phyloP scores from a whole-genome alignment of 306 rosid species.

The Fragaria vesca region DNA sequence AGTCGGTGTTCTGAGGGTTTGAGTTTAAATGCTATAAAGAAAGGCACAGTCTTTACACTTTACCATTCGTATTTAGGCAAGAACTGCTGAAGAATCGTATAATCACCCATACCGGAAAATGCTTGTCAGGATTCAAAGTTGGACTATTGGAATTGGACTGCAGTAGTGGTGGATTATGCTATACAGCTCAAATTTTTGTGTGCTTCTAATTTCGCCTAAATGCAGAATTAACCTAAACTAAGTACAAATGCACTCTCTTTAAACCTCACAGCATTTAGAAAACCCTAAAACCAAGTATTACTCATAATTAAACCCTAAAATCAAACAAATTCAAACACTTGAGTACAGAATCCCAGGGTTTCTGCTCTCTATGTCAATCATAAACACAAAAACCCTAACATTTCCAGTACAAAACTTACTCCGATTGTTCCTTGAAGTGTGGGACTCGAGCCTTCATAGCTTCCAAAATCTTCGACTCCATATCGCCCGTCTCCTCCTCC shows the following conservation, averaged over 20 bases:
- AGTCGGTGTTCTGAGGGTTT: not conserved
- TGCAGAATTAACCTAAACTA: not conserved
- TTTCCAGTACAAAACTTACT: constrained; percentile 34
- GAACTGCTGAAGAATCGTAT: not conserved
- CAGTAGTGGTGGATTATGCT: not conserved
- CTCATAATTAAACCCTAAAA: not conserved
- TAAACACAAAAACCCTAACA: not conserved
- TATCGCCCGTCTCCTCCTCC: constrained; percentile 24
- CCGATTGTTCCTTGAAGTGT: constrained; percentile 75
- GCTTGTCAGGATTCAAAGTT: not conserved
- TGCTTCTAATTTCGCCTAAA: not conserved
- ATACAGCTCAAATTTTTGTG: not conserved
- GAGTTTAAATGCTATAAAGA: not conserved
- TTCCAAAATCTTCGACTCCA: constrained; percentile 53
- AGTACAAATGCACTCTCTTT: not conserved
- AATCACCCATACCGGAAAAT: not conserved
- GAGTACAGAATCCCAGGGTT: too few relatives aligned
- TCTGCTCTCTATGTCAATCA: not conserved
- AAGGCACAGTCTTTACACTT: not conserved
- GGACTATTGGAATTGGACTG: not conserved
- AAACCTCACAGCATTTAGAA: not conserved
- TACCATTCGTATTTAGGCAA: not conserved
- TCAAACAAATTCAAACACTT: not conserved
- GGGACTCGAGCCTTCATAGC: constrained; percentile 66
- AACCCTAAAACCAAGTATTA: not conserved